Percentiles rank a stretch among this genome's conserved stretches.
Conservation (phyloP, 768 basidiomycete species). For the Trametes cingulata region DNA sequence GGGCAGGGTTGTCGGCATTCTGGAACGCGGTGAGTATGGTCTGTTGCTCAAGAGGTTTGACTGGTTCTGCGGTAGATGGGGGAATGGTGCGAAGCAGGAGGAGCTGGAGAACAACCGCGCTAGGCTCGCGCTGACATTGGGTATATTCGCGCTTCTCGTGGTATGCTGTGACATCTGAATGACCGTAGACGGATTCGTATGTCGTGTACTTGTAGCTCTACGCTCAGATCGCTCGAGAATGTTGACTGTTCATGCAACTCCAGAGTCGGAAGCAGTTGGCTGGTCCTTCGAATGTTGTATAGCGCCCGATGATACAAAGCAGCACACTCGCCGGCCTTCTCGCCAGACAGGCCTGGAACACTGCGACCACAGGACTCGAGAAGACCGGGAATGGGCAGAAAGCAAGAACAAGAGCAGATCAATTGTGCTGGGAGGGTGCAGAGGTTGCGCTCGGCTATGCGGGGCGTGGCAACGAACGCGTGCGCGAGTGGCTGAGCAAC, state of each 20-base stretch:
- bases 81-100: constrained; percentile 43
- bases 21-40: constrained; percentile 44
- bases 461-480: constrained; percentile 6
- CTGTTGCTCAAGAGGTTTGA: constrained; percentile 49
- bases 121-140: constrained; percentile 24
- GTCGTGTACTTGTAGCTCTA: too few relatives aligned
- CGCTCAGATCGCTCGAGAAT: too few relatives aligned
- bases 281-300: too few relatives aligned
- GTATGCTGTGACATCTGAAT: neutral
- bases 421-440: neutral
- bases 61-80: constrained; percentile 50
- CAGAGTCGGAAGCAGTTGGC: too few relatives aligned
- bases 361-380: neutral
- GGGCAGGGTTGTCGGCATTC: constrained; percentile 46
- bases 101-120: constrained; percentile 45
- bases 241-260: too few relatives aligned
- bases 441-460: neutral
- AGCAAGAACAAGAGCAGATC: neutral
- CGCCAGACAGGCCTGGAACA: too few relatives aligned
- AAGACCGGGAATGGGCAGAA: neutral
- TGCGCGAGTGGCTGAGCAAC: neutral
- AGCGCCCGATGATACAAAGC: too few relatives aligned
- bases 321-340: too few relatives aligned
- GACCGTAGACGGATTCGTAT: too few relatives aligned
- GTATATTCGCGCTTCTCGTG: neutral